Conservation (phyloP, 345 rosid species). For the Brassica cretica region DNA sequence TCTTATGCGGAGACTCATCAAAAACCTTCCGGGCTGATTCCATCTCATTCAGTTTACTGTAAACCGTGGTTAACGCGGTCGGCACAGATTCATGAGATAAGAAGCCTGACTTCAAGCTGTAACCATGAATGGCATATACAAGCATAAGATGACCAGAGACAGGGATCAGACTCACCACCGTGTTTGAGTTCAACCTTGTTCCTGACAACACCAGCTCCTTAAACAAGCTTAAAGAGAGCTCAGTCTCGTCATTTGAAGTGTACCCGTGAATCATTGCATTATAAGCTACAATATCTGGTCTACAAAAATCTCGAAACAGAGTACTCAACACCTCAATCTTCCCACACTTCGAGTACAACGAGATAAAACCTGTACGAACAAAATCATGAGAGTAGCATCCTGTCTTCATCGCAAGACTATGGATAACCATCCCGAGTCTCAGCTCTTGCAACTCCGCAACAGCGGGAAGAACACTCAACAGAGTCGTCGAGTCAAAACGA, state of each 20-base stretch:
- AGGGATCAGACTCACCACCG: slow-evolving; percentile 72
- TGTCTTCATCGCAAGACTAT: slow-evolving; percentile 52
- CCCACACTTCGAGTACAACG: slow-evolving; percentile 62
- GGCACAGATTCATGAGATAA: slow-evolving; percentile 54
- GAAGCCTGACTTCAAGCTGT: slow-evolving; percentile 49
- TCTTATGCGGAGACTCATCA: slow-evolving; percentile 55
- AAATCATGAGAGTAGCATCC: slow-evolving; percentile 55
- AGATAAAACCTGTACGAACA: slow-evolving; percentile 64
- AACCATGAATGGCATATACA: slow-evolving; percentile 54
- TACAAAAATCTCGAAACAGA: slow-evolving; percentile 53
- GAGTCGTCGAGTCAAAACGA: slow-evolving; percentile 51
- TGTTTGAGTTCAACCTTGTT: slow-evolving; percentile 51
- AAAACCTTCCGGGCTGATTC: slow-evolving; percentile 56
- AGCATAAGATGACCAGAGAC: slow-evolving; percentile 61
- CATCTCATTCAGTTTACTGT: slow-evolving; percentile 62
- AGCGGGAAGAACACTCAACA: slow-evolving; percentile 66
- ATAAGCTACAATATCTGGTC: slow-evolving; percentile 65
- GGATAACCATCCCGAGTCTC: slow-evolving; percentile 60
- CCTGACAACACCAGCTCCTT: slow-evolving; percentile 51
- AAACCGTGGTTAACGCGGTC: slow-evolving; percentile 65
- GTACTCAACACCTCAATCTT: slow-evolving; percentile 41
- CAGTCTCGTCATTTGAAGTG: slow-evolving; percentile 52
- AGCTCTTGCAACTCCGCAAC: slow-evolving; percentile 69
- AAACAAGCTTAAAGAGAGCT: slow-evolving; percentile 55
- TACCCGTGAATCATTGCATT: slow-evolving; percentile 86